phyloP scores from a whole-genome alignment of 805 yeast species.

The Candida succiphila region DNA sequence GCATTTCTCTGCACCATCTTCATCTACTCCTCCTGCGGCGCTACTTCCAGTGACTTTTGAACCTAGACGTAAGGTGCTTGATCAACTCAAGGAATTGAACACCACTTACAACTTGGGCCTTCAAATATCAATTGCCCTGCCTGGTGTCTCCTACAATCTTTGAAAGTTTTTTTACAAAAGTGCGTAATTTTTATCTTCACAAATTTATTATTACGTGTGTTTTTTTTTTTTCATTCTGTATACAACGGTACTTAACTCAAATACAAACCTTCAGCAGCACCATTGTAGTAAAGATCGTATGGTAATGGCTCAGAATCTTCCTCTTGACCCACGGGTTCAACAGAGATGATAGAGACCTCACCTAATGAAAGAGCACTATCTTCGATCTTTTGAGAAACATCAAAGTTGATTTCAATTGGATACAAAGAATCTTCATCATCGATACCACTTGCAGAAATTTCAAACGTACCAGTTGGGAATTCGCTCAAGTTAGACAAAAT shows the following conservation, averaged over 20 bases:
- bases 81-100: slow-evolving; percentile 35
- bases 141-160: slow-evolving; percentile 37
- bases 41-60: too few species aligned
- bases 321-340: slow-evolving; percentile 43
- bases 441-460: slow-evolving; percentile 57
- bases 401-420: slow-evolving; percentile 75
- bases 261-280: slow-evolving; percentile 49
- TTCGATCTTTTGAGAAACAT: slow-evolving; percentile 21
- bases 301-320: slow-evolving; percentile 77
- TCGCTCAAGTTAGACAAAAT: slow-evolving; percentile 41
- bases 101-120: slow-evolving; percentile 28
- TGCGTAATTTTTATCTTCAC: too few species aligned
- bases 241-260: slow-evolving; percentile 28
- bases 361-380: slow-evolving; percentile 30
- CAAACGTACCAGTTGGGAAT: slow-evolving; percentile 62
- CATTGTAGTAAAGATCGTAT: slow-evolving; percentile 52
- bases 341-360: slow-evolving; percentile 57
- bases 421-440: slow-evolving; percentile 75
- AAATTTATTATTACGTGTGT: too few species aligned
- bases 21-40: too few species aligned
- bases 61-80: slow-evolving; percentile 49
- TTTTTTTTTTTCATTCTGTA: neutral
- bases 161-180: slow-evolving; percentile 2
- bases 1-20: too few species aligned
- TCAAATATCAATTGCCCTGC: slow-evolving; percentile 40